phyloP scores from a whole-genome alignment of 2,329 filamentous ascomycete genomes.

The Metarhizium guizhouense region DNA sequence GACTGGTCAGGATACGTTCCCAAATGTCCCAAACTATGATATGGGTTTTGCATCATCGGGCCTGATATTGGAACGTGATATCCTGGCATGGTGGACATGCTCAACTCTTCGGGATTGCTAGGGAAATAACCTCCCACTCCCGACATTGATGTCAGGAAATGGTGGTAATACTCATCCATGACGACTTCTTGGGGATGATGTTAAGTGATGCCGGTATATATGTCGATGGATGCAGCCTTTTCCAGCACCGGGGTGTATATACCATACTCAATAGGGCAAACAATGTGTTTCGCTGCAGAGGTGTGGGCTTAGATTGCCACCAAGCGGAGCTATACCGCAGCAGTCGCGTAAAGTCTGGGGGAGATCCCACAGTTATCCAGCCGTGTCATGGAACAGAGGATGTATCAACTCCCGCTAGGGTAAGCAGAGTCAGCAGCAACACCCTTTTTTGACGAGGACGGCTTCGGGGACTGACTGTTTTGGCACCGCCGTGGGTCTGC shows the following conservation, averaged over 20 bases:
- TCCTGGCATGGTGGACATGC: constrained; percentile 26
- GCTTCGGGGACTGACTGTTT: neutral
- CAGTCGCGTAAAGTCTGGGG: constrained; percentile 5
- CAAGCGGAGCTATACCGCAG: constrained; percentile 4
- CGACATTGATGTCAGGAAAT: constrained; percentile 45
- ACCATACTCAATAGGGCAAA: constrained; percentile 6
- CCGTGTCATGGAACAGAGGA: neutral
- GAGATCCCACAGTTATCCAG: constrained; percentile 6
- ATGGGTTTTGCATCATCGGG: constrained; percentile 30
- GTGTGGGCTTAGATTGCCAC: constrained; percentile 6
- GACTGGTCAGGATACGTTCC: constrained; percentile 40
- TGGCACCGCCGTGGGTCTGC: neutral
- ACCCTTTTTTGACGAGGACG: neutral
- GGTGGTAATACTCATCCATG: constrained; percentile 50
- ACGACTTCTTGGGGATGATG: neutral
- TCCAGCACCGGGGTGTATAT: constrained; percentile 2
- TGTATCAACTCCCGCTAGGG: neutral
- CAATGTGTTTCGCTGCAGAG: constrained; percentile 4
- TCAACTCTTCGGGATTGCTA: constrained; percentile 30
- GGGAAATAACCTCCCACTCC: constrained; percentile 31
- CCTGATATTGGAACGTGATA: constrained; percentile 18
- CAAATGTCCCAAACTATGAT: constrained; percentile 40
- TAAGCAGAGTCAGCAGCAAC: neutral
- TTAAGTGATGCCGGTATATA: constrained; percentile 4
- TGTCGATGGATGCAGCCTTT: constrained; percentile 4